Percentiles rank a stretch among this genome's conserved stretches.
Evolutionary conservation across 768 basidiomycete species (phyloP).

Genomic region (Kwoniella sp.): DNA sequence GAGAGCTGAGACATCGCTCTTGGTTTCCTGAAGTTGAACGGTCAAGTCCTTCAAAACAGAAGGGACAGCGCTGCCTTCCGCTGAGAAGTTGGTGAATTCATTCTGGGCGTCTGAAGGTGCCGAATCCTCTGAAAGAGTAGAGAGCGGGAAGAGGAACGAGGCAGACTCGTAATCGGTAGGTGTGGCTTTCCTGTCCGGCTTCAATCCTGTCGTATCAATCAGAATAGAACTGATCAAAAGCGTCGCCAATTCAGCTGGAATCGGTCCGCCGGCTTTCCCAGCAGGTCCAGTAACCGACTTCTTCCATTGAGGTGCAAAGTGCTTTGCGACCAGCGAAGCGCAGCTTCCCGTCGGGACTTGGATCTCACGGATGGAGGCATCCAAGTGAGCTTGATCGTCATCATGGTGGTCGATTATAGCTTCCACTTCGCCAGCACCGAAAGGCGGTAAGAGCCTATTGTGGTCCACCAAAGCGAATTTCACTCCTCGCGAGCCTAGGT

Average conservation of each 20-base stretch:
- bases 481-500: conserved; percentile 62
- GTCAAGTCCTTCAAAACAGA: conserved; percentile 56
- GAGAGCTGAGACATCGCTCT: conserved; percentile 69
- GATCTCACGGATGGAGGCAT: conserved; percentile 68
- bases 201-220: conserved; percentile 81
- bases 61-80: conserved; percentile 15
- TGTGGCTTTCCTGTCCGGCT: conserved; percentile 71
- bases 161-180: conserved; percentile 68
- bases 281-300: conserved; percentile 24
- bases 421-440: conserved; percentile 59
- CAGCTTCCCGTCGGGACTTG: conserved; percentile 71
- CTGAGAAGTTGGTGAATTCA: background rate
- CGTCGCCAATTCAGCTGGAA: conserved; percentile 68
- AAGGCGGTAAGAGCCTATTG: conserved; percentile 65
- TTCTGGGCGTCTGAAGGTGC: conserved; percentile 1
- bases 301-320: conserved; percentile 57
- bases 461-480: conserved; percentile 87
- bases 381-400: conserved; percentile 72
- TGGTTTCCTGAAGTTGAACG: conserved; percentile 62
- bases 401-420: conserved; percentile 89
- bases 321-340: conserved; percentile 65
- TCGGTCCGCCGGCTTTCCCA: conserved; percentile 35
- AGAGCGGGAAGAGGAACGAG: conserved; percentile 65
- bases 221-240: conserved; percentile 79
- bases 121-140: conserved; percentile 57